phyloP scores from a whole-genome alignment of 2,329 filamentous ascomycete species.

The Myotisia sp. region DNA sequence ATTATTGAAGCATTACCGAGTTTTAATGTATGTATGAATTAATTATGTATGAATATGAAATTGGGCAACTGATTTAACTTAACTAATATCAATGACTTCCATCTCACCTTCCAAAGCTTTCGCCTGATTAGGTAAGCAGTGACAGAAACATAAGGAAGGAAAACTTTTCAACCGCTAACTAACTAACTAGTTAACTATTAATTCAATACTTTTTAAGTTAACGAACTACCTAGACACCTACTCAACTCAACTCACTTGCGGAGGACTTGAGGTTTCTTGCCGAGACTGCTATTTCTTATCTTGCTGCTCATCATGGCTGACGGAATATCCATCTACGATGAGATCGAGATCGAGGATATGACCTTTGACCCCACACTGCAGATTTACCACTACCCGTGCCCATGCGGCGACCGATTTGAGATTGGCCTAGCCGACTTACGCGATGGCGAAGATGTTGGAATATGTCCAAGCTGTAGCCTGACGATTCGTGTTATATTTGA shows the following conservation, averaged over 20 bases:
- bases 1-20: too few species aligned
- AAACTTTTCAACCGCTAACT: not conserved
- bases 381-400: conserved; percentile 92
- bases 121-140: too few species aligned
- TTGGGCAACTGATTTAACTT: too few species aligned
- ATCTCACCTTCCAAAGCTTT: too few species aligned
- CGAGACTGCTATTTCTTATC: conserved; percentile 3
- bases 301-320: conserved; percentile 43
- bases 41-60: too few species aligned
- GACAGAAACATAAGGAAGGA: too few species aligned
- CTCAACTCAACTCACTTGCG: not conserved
- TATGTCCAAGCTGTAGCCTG: conserved; percentile 91
- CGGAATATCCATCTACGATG: conserved; percentile 72
- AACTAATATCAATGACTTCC: too few species aligned
- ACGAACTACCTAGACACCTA: not conserved
- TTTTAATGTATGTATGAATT: too few species aligned
- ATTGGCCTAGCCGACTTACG: conserved; percentile 70
- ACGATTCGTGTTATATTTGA: conserved; percentile 96
- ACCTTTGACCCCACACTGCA: conserved; percentile 69
- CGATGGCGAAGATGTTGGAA: conserved; percentile 86
- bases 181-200: conserved; percentile 3
- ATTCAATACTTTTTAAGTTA: not conserved
- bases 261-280: not conserved
- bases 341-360: conserved; percentile 99
- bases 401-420: conserved; percentile 93